These are phyloP conservation scores for Rhodofomes roseus DNA, from an alignment of 1,284 basidiomycete species.

Conservation along the genomic window DNA sequence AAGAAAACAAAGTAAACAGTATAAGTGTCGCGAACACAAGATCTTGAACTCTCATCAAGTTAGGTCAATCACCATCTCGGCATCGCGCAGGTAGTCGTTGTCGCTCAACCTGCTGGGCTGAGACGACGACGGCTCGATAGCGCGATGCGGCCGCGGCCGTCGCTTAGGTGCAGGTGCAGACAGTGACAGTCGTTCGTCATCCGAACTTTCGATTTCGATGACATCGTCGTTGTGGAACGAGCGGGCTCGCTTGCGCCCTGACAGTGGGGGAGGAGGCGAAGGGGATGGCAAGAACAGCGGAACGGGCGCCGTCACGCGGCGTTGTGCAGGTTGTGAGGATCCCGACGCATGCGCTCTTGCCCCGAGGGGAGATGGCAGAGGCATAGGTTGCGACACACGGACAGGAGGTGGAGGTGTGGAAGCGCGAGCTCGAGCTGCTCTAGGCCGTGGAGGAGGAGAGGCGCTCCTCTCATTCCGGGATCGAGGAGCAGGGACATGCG, in stretches of 20 bases:
- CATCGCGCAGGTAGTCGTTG: neutral
- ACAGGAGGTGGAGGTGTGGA: neutral
- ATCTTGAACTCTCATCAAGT: neutral
- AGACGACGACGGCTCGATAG: constrained; percentile 11
- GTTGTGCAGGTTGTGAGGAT: neutral
- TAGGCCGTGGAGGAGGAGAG: neutral
- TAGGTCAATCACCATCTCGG: neutral
- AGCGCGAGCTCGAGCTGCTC: neutral
- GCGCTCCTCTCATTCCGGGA: neutral
- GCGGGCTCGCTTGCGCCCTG: neutral
- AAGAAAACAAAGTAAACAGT: no score
- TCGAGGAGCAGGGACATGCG: neutral
- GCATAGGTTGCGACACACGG: neutral
- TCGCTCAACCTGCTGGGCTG: constrained; percentile 17
- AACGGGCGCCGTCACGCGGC: neutral
- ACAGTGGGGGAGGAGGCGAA: neutral
- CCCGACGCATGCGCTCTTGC: neutral
- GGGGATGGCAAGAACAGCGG: constrained; percentile 1
- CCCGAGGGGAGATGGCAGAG: neutral
- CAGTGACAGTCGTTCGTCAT: neutral
- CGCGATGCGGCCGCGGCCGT: neutral
- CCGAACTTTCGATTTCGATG: constrained; percentile 16
- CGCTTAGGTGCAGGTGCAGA: neutral
- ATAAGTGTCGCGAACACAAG: neutral
- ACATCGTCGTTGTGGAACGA: neutral